Percentiles rank a stretch among this genome's conserved stretches.
phyloP scores from a whole-genome alignment of 192 early-diverging fungal species.

The Entomortierella parvispora region DNA sequence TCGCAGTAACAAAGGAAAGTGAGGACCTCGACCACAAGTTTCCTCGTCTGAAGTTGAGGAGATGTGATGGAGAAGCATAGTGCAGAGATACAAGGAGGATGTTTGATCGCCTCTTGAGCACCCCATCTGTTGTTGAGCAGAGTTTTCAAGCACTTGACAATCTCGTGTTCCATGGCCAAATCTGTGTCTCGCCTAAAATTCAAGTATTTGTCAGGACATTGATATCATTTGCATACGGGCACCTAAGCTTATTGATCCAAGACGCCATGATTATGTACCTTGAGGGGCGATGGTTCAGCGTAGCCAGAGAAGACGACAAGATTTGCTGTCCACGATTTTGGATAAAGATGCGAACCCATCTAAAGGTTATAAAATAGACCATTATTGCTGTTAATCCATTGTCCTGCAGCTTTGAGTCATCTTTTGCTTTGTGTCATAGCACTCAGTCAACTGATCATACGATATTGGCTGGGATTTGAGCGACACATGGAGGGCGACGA shows the following conservation, averaged over 20 bases:
- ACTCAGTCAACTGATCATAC: constrained; percentile 38
- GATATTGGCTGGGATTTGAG: constrained; percentile 64
- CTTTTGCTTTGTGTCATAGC: background rate
- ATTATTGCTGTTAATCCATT: background rate
- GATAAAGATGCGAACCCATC: constrained; percentile 83
- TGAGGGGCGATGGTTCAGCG: constrained; percentile 60
- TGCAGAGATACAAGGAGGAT: constrained; percentile 75
- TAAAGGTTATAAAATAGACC: constrained; percentile 5
- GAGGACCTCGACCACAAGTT: constrained; percentile 78
- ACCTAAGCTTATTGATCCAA: background rate
- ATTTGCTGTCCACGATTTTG: constrained; percentile 74
- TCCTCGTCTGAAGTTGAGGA: constrained; percentile 76
- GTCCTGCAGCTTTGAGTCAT: background rate
- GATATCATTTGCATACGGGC: background rate
- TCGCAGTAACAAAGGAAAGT: constrained; percentile 82
- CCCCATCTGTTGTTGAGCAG: constrained; percentile 82
- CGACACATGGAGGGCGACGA: constrained; percentile 63
- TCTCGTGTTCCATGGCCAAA: constrained; percentile 82
- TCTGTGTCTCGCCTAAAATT: constrained; percentile 71
- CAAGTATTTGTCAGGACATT: background rate
- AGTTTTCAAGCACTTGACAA: constrained; percentile 82
- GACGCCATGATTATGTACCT: constrained; percentile 37
- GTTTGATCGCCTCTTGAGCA: constrained; percentile 75
- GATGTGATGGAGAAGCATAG: constrained; percentile 79
- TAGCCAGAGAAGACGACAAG: constrained; percentile 70